These are phyloP conservation scores for Arthrinium puccinioides DNA, from an alignment of 2,329 filamentous ascomycete genomes.

Conservation along the genomic window DNA sequence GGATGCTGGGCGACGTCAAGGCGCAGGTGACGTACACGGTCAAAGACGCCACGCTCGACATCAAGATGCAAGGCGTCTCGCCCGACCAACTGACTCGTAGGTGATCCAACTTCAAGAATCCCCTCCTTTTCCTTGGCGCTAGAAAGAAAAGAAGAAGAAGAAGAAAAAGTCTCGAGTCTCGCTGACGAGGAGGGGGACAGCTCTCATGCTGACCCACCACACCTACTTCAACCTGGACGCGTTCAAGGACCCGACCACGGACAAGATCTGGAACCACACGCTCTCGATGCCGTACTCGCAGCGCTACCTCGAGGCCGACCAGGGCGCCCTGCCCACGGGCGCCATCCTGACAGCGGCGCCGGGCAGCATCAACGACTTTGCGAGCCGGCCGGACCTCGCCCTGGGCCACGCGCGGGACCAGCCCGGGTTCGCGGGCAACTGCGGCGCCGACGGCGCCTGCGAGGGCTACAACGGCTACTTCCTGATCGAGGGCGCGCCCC, in stretches of 20 bases:
- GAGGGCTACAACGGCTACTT: conserved; percentile 64
- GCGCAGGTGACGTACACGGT: conserved; percentile 57
- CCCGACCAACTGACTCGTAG: conserved; percentile 37
- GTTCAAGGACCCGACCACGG: conserved; percentile 49
- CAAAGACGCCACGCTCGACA: conserved; percentile 46
- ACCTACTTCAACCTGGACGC: conserved; percentile 65
- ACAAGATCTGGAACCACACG: conserved; percentile 53
- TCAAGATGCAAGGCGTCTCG: conserved; percentile 52
- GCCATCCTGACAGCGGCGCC: conserved; percentile 48
- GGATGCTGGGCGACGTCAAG: conserved; percentile 55
- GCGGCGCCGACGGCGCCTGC: conserved; percentile 54
- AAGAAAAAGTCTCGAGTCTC: not conserved
- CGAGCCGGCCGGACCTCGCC: conserved; percentile 49
- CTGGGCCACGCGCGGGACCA: conserved; percentile 54
- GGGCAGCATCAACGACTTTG: conserved; percentile 58
- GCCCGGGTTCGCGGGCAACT: conserved; percentile 53
- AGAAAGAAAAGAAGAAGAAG: too few relatives aligned
- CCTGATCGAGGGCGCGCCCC: conserved; percentile 33
- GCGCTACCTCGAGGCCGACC: conserved; percentile 49
- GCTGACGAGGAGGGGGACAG: too few relatives aligned
- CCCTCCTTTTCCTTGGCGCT: too few relatives aligned
- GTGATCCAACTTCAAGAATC: too few relatives aligned
- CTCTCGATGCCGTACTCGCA: conserved; percentile 40
- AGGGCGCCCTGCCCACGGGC: conserved; percentile 52
- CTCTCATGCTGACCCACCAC: conserved; percentile 59